Percentiles rank a stretch among this genome's conserved stretches.
phyloP scores from a whole-genome alignment of 1,284 basidiomycete genomes.

The Melanopsichium pennsylvanicum region DNA sequence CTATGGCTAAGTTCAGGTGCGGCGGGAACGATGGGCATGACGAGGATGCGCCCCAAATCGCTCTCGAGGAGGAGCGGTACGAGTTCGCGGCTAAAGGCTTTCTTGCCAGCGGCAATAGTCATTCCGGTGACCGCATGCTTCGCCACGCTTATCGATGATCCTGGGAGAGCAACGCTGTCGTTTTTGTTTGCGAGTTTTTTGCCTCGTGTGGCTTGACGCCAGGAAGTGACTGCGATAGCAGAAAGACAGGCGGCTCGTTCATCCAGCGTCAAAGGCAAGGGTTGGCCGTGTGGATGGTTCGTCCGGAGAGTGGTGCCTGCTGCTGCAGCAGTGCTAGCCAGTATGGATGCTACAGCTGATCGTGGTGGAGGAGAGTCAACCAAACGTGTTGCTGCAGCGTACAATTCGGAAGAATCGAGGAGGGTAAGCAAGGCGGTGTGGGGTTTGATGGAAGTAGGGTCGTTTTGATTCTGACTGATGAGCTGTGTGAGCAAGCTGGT shows the following conservation, averaged over 20 bases:
- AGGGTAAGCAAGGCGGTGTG: slow-evolving; percentile 38
- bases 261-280: slow-evolving; percentile 24
- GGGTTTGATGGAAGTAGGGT: slow-evolving; percentile 1
- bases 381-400: slow-evolving; percentile 25
- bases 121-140: slow-evolving; percentile 22
- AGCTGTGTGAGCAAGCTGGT: slow-evolving; percentile 32
- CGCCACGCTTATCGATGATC: slow-evolving; percentile 11
- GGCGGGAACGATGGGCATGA: slow-evolving; percentile 34
- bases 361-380: slow-evolving; percentile 9
- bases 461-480: slow-evolving; percentile 2
- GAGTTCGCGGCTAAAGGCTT: slow-evolving; percentile 4
- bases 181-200: neutral
- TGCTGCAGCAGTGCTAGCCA: slow-evolving; percentile 31
- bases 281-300: neutral
- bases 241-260: slow-evolving; percentile 31
- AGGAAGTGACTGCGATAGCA: slow-evolving; percentile 30
- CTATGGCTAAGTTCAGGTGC: slow-evolving; percentile 1
- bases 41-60: slow-evolving; percentile 28
- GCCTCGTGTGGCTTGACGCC: slow-evolving; percentile 25
- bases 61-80: slow-evolving; percentile 36
- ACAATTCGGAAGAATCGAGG: slow-evolving; percentile 40
- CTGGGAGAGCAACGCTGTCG: slow-evolving; percentile 12
- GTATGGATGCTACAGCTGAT: slow-evolving; percentile 16
- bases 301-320: neutral
- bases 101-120: neutral